These are phyloP conservation scores for Styphnolobium japonicum DNA, from an alignment of 306 rosid species.

Conservation along the genomic window DNA sequence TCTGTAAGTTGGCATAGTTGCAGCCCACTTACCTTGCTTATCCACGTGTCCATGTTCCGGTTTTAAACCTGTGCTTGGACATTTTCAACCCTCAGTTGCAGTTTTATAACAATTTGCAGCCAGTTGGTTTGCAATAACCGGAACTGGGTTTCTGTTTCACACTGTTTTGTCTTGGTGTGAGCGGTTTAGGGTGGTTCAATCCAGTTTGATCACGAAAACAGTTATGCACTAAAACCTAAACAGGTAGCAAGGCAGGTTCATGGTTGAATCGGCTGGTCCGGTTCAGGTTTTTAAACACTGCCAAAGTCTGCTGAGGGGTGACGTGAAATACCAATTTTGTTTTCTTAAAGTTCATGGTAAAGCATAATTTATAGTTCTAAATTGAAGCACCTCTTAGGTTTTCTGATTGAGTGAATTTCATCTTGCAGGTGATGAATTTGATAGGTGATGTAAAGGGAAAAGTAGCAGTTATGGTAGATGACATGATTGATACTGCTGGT, in stretches of 20 bases:
- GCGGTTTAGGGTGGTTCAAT: not conserved
- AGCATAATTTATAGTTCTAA: not conserved
- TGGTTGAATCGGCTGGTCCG: not conserved
- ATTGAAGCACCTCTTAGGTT: not conserved
- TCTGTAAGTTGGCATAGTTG: too few species aligned
- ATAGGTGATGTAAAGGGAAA: constrained; percentile 92
- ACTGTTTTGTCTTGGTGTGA: not conserved
- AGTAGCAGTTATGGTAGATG: constrained; percentile 96
- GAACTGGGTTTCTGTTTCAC: too few species aligned
- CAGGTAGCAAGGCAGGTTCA: not conserved
- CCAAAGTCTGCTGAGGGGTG: not conserved
- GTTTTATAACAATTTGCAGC: too few species aligned
- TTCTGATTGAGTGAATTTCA: constrained; percentile 22
- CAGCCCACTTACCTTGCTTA: too few species aligned
- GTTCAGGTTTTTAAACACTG: not conserved
- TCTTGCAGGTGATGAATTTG: constrained; percentile 88
- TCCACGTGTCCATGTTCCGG: too few species aligned
- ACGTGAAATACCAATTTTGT: not conserved
- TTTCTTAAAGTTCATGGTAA: not conserved
- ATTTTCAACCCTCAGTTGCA: too few species aligned
- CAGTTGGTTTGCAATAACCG: too few species aligned
- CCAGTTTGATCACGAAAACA: not conserved
- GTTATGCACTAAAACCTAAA: not conserved
- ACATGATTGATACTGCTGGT: constrained; percentile 98
- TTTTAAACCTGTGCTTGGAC: too few species aligned